Conservation (phyloP, 768 basidiomycete species). For the Boletus subcaerulescens region DNA sequence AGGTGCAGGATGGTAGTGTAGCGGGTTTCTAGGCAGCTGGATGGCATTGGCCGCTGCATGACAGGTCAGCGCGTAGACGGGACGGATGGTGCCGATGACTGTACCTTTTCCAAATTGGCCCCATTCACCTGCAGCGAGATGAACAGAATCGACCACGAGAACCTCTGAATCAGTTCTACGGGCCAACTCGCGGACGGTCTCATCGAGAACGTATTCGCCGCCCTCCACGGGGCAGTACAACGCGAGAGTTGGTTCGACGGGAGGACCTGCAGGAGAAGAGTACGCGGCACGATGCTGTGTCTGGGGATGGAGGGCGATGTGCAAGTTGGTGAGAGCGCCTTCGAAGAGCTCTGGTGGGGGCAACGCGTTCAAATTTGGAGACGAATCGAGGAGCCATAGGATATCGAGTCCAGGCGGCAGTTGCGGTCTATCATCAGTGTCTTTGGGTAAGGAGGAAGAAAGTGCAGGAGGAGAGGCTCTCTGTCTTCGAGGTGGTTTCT, state of each 20-base stretch:
- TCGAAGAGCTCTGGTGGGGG: slow-evolving; percentile 77
- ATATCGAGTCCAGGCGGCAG: slow-evolving; percentile 58
- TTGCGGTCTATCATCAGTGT: slow-evolving; percentile 35
- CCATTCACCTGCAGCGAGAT: slow-evolving; percentile 85
- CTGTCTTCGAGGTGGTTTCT: slow-evolving; percentile 25
- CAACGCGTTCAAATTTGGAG: slow-evolving; percentile 32
- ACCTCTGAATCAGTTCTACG: slow-evolving; percentile 74
- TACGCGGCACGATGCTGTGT: slow-evolving; percentile 73
- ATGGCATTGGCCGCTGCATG: slow-evolving; percentile 63
- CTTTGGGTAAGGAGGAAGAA: slow-evolving; percentile 9
- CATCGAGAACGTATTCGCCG: slow-evolving; percentile 77
- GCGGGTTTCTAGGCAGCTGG: slow-evolving; percentile 68
- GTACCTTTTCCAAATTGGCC: slow-evolving; percentile 80
- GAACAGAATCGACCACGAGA: slow-evolving; percentile 77
- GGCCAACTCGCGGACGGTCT: slow-evolving; percentile 76
- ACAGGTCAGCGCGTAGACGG: slow-evolving; percentile 8
- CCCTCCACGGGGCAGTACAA: slow-evolving; percentile 83
- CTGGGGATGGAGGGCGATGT: slow-evolving; percentile 77
- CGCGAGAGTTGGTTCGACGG: slow-evolving; percentile 77
- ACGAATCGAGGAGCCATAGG: slow-evolving; percentile 57
- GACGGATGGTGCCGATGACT: background rate
- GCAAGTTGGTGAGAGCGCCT: slow-evolving; percentile 70
- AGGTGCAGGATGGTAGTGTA: slow-evolving; percentile 54
- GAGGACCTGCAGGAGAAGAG: slow-evolving; percentile 48
- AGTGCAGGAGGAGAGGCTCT: slow-evolving; percentile 1